These are phyloP conservation scores for Backusella morwellensis DNA, from an alignment of 192 early-diverging fungal genomes.

Conservation along the genomic window DNA sequence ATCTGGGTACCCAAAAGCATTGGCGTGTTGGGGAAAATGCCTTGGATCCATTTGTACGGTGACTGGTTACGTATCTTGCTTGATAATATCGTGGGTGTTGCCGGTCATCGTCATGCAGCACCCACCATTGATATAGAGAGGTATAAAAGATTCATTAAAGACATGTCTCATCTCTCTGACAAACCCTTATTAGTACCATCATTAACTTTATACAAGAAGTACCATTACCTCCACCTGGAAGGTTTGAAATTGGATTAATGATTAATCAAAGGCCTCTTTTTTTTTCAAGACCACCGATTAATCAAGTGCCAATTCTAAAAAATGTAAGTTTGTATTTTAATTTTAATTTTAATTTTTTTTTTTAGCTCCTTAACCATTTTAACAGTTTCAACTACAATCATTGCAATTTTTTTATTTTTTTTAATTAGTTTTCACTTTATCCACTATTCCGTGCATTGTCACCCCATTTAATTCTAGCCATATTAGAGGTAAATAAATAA, in stretches of 20 bases:
- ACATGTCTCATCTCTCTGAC: too few species aligned
- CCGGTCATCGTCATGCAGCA: conserved; percentile 7
- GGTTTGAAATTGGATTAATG: conserved; percentile 65
- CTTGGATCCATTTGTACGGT: conserved; percentile 70
- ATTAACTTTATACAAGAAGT: conserved; percentile 70
- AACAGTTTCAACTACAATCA: not conserved
- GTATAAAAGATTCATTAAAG: not conserved
- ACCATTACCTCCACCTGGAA: conserved; percentile 74
- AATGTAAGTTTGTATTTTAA: conserved; percentile 53
- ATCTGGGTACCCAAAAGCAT: conserved; percentile 68
- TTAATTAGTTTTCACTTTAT: conserved; percentile 68
- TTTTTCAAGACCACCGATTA: conserved; percentile 68
- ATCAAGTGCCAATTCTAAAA: conserved; percentile 69
- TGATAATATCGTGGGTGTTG: conserved; percentile 51
- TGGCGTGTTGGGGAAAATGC: conserved; percentile 67
- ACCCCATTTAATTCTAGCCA: conserved; percentile 55
- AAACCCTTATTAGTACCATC: not conserved
- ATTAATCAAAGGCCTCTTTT: conserved; percentile 61
- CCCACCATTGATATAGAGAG: conserved; percentile 11
- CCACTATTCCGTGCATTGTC: conserved; percentile 70
- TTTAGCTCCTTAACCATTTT: not conserved
- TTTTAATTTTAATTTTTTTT: not conserved
- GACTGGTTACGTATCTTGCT: conserved; percentile 71
- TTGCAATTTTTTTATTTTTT: not conserved
- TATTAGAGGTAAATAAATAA: conserved; percentile 59